Percentiles rank a stretch among this genome's conserved stretches.
These are phyloP conservation scores for Rhizopogon roseolus DNA, from an alignment of 768 basidiomycete genomes.

Conservation along the genomic window DNA sequence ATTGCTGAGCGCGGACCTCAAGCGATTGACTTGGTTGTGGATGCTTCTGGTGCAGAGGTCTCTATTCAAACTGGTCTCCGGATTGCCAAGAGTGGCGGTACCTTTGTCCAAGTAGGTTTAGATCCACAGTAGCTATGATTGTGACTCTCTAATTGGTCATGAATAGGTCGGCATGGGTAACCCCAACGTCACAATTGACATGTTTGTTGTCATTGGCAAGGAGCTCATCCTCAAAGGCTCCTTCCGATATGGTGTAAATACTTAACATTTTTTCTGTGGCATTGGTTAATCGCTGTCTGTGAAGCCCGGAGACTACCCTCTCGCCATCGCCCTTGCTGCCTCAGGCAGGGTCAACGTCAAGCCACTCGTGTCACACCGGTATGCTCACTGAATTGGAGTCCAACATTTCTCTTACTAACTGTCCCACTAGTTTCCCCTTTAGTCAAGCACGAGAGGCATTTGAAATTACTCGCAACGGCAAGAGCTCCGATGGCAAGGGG, in stretches of 20 bases:
- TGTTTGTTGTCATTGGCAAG: slow-evolving; percentile 66
- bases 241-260: slow-evolving; percentile 82
- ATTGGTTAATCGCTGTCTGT: background rate
- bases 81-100: slow-evolving; percentile 73
- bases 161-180: slow-evolving; percentile 82
- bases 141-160: background rate
- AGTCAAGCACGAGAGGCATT: slow-evolving; percentile 77
- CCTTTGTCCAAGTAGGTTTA: slow-evolving; percentile 54
- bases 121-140: background rate
- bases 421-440: slow-evolving; percentile 59
- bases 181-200: slow-evolving; percentile 69
- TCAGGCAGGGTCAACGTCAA: slow-evolving; percentile 82
- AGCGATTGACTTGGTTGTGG: slow-evolving; percentile 81
- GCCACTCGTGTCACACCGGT: slow-evolving; percentile 88
- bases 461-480: slow-evolving; percentile 72
- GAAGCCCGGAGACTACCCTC: slow-evolving; percentile 79
- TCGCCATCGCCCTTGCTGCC: slow-evolving; percentile 80
- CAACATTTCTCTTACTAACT: background rate
- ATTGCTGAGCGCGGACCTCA: slow-evolving; percentile 67
- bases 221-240: slow-evolving; percentile 82
- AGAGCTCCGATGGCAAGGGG: slow-evolving; percentile 79
- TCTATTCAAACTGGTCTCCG: slow-evolving; percentile 85
- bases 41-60: slow-evolving; percentile 90
- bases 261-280: background rate
- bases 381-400: slow-evolving; percentile 11